A percentile compares a stretch with the other conserved stretches of the same genome.
Evolutionary conservation across 768 basidiomycete genomes (phyloP).

Genomic region (Leucogyrophana mollusca): DNA sequence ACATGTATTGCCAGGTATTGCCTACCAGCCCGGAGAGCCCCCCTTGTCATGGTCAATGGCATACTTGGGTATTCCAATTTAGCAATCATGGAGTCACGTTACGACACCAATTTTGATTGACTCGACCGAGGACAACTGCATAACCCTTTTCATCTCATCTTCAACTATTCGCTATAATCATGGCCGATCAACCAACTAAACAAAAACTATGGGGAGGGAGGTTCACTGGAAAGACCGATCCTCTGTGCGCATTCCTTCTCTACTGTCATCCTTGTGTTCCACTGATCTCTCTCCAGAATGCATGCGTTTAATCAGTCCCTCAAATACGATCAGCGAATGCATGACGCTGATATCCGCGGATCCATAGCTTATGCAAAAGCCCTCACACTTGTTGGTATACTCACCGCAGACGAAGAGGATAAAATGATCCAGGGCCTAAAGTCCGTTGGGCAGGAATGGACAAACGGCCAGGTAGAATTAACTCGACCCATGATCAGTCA

Average conservation of each 20-base stretch:
- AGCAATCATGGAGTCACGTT: too few species aligned
- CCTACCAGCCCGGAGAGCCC: too few species aligned
- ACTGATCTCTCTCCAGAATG: constrained; percentile 65
- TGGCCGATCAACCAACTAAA: constrained; percentile 45
- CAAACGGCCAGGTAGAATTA: constrained; percentile 61
- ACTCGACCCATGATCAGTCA: constrained; percentile 1
- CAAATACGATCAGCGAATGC: constrained; percentile 93
- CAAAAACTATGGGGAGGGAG: constrained; percentile 89
- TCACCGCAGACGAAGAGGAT: constrained; percentile 72
- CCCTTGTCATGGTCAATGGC: too few species aligned
- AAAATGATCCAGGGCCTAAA: constrained; percentile 74
- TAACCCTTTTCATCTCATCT: too few species aligned
- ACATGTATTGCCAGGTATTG: too few species aligned
- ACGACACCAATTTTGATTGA: too few species aligned
- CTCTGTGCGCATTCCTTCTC: too few species aligned
- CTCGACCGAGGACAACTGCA: too few species aligned
- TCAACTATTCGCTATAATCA: constrained; percentile 12
- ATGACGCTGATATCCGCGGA: constrained; percentile 85
- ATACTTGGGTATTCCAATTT: too few species aligned
- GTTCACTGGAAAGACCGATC: constrained; percentile 88
- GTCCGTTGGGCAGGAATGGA: constrained; percentile 84
- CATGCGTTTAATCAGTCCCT: constrained; percentile 97
- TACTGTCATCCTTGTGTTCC: too few species aligned
- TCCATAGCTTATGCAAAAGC: constrained; percentile 97
- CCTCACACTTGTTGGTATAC: constrained; percentile 74